These are phyloP conservation scores for Alternaria sp. DNA, from an alignment of 2,329 filamentous ascomycete genomes.

Conservation along the genomic window DNA sequence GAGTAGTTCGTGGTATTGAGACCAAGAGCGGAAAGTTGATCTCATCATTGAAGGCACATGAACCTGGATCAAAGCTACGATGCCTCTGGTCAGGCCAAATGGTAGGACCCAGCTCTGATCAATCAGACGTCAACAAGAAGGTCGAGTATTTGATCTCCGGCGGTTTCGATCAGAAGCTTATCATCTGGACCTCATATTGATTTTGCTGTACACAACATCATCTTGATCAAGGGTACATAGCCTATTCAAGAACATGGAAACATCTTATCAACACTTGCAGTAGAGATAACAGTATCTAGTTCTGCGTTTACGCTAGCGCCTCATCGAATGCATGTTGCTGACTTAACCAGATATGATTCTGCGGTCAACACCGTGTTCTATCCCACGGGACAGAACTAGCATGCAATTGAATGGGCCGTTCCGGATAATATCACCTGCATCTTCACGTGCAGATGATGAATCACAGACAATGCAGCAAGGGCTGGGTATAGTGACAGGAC, in stretches of 20 bases:
- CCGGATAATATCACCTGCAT: background rate
- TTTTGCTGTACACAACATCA: background rate
- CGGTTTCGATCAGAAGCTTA: conserved; percentile 69
- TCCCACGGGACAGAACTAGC: background rate
- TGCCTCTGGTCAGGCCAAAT: conserved; percentile 66
- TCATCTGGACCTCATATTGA: conserved; percentile 60
- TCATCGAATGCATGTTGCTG: background rate
- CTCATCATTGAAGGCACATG: conserved; percentile 62
- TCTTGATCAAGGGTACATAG: background rate
- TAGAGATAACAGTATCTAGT: background rate
- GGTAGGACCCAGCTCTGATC: conserved; percentile 31
- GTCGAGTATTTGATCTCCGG: conserved; percentile 69
- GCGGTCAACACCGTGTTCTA: background rate
- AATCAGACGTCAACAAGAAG: conserved; percentile 16
- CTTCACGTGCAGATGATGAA: background rate
- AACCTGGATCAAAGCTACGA: conserved; percentile 65
- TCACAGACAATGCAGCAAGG: background rate
- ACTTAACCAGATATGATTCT: background rate
- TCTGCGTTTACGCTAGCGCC: background rate
- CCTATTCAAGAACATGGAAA: background rate
- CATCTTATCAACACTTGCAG: background rate
- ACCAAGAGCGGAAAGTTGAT: conserved; percentile 66
- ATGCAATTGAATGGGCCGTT: background rate
- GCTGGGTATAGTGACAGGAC: background rate
- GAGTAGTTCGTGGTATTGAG: conserved; percentile 68